Evolutionary conservation across 2,329 filamentous ascomycete species (phyloP).

Genomic region (Calonectria naviculata): DNA sequence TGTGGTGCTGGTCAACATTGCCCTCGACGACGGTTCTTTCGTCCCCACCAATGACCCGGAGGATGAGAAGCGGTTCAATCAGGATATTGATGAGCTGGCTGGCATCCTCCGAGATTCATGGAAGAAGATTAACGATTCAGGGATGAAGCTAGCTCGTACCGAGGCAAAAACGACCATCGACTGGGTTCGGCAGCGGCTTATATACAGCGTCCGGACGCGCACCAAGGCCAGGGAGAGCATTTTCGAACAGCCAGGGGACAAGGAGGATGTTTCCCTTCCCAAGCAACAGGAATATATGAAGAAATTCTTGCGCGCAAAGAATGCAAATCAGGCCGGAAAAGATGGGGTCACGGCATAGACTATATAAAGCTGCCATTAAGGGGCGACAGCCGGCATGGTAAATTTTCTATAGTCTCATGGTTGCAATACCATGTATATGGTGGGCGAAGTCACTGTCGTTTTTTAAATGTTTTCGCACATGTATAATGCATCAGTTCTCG

Average conservation of each 20-base stretch:
- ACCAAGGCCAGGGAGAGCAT: conserved; percentile 64
- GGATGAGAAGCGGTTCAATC: conserved; percentile 69
- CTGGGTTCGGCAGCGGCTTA: conserved; percentile 77
- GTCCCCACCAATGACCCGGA: conserved; percentile 40
- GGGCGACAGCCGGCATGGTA: background rate
- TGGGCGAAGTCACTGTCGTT: background rate
- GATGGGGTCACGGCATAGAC: background rate
- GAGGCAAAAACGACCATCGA: conserved; percentile 83
- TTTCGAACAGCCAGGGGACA: conserved; percentile 52
- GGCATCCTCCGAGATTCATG: conserved; percentile 67
- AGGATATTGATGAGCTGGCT: conserved; percentile 75
- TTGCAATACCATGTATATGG: background rate
- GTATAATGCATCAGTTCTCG: conserved; percentile 27
- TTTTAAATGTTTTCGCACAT: background rate
- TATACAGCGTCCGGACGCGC: conserved; percentile 76
- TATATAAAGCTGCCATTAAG: background rate
- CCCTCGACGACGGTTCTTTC: conserved; percentile 71
- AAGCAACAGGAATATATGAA: conserved; percentile 63
- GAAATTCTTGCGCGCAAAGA: conserved; percentile 52
- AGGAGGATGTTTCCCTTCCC: conserved; percentile 52
- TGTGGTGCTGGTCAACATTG: conserved; percentile 77
- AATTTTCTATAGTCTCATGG: background rate
- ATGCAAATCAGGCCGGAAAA: background rate
- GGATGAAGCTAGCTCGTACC: conserved; percentile 77
- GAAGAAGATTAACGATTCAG: conserved; percentile 77